Conservation (phyloP, 306 rosid genomes). For the Senna tora region DNA sequence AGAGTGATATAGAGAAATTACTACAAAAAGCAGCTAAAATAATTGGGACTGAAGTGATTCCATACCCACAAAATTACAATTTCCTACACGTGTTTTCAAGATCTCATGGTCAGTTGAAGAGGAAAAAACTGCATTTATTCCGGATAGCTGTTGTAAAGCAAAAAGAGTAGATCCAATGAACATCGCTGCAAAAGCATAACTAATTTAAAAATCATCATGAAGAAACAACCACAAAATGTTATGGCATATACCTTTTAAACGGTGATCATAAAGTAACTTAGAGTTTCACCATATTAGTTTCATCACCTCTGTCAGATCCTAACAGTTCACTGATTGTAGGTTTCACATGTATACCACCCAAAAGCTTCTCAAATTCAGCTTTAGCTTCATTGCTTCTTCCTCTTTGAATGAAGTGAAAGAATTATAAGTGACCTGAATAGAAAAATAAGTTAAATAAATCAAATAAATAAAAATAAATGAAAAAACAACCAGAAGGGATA, state of each 20-base stretch:
- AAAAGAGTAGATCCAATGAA: constrained; percentile 84
- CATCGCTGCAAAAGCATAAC: constrained; percentile 79
- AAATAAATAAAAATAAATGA: background rate
- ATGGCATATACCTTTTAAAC: constrained; percentile 57
- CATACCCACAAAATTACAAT: constrained; percentile 71
- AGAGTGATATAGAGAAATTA: constrained; percentile 36
- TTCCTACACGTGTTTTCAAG: constrained; percentile 74
- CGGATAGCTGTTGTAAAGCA: constrained; percentile 92
- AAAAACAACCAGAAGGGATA: constrained; percentile 13
- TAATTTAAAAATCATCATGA: constrained; percentile 45
- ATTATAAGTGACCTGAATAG: constrained; percentile 26
- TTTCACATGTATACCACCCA: constrained; percentile 77
- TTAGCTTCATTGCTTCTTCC: constrained; percentile 81
- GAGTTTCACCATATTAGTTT: constrained; percentile 48
- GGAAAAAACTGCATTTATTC: constrained; percentile 89
- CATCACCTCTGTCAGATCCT: constrained; percentile 71
- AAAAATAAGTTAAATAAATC: constrained; percentile 28
- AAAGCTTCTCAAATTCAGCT: constrained; percentile 70
- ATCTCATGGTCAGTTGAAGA: constrained; percentile 76
- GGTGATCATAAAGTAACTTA: constrained; percentile 66
- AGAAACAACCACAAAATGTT: constrained; percentile 22
- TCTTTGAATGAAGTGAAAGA: constrained; percentile 55
- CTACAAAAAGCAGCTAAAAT: constrained; percentile 20
- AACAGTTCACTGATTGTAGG: constrained; percentile 73
- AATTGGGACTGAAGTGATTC: constrained; percentile 27